Evolutionary conservation across 352 stramenopile species (phyloP), one percentile per base, ranked within the genome.

Genomic region (Phytophthora crassamura): DNA sequence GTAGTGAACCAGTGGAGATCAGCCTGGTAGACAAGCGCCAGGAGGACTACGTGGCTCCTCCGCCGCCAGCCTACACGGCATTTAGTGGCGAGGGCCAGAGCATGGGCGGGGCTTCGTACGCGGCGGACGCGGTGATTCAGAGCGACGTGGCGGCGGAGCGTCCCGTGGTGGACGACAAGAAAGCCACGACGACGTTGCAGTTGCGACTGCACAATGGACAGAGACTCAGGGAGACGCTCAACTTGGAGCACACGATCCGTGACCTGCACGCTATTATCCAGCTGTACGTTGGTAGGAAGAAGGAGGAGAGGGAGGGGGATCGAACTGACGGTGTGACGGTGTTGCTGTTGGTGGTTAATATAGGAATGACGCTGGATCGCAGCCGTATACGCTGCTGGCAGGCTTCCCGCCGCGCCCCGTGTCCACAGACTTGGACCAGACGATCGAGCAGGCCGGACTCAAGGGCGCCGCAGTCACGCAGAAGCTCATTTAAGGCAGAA

Each of bases 401-500:
- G 96, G 96, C 4, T 99, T 97, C 74, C 96, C 95, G 8, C 96
- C 96, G 0, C 86, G 85, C 22, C 85, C 89, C 2, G 79, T 99
- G 54, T 83, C 89, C 14, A 80, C 69, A 20, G 83, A 98, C 67
- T 74, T 96, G 58, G 75, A 80, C 15, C 75, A 84, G 60, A 98
- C 91, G 7, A 85, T 99, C 49, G 88, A 98, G 30, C 81, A 81
- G 16, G 94, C 94, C 2, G 94, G 94, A 20, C 82, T 99, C 33
- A 97, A 97, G 69, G 92, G 91, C 25, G 90, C 93, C 8, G 84
- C 93, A 47, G 77, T 99, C 51, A 97, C 90, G 14, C 82, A 98
- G 70, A 98, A 98, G 73, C 83, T 97, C 64, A 88, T 88, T 42
- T 95, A 89, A 64, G 48, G 34, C 16, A n/a, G 15, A 33, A 45